phyloP scores from a whole-genome alignment of 306 rosid species.

The Abrus pulchellus region DNA sequence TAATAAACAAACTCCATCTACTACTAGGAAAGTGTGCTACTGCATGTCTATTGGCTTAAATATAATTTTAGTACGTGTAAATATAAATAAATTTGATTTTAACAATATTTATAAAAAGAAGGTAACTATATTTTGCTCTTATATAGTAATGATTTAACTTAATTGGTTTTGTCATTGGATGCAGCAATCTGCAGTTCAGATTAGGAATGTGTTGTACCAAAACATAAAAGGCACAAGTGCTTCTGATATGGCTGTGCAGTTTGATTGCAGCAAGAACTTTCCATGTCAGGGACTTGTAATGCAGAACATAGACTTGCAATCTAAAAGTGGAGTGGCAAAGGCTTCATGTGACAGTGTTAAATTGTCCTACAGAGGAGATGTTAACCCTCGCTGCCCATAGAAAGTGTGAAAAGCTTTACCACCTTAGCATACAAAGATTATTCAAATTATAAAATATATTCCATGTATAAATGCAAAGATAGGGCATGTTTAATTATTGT shows the following conservation, averaged over 20 bases:
- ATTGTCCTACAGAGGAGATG: constrained; percentile 46
- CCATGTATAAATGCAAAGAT: too few species aligned
- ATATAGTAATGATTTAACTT: too few species aligned
- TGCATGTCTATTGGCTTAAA: too few species aligned
- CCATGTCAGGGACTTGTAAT: constrained; percentile 69
- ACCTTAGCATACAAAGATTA: too few species aligned
- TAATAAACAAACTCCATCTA: neutral
- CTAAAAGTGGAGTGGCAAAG: constrained; percentile 38
- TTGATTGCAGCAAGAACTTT: constrained; percentile 70
- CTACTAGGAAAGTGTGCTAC: neutral
- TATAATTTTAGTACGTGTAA: too few species aligned
- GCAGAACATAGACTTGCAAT: constrained; percentile 57
- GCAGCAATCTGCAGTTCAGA: constrained; percentile 67
- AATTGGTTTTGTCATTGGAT: neutral
- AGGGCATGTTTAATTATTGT: too few species aligned
- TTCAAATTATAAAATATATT: too few species aligned
- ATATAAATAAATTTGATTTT: too few species aligned
- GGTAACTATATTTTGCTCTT: too few species aligned
- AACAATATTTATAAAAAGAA: too few species aligned
- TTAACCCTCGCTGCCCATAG: constrained; percentile 60
- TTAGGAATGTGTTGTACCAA: constrained; percentile 68
- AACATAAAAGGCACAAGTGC: constrained; percentile 83
- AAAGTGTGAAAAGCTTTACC: neutral
- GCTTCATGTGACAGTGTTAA: constrained; percentile 65
- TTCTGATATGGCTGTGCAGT: constrained; percentile 61